Evolutionary conservation across 352 stramenopile genomes (phyloP).

Genomic region (Pythium oligandrum): DNA sequence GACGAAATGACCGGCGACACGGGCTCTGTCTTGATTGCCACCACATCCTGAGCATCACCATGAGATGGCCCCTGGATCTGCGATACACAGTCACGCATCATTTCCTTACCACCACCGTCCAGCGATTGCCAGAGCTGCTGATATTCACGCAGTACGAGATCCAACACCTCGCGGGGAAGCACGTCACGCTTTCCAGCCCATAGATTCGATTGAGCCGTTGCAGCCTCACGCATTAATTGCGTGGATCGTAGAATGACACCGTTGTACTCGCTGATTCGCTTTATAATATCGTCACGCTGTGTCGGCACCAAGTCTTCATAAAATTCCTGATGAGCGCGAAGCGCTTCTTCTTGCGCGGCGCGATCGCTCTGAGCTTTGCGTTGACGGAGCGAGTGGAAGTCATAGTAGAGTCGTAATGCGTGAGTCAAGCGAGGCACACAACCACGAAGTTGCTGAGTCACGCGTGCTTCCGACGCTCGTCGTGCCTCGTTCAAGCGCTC

Average conservation of each 20-base stretch:
- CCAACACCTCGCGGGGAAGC: conserved; percentile 28
- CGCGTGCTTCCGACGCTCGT: conserved; percentile 17
- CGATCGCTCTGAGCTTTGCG: conserved; percentile 36
- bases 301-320: conserved; percentile 64
- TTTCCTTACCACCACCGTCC: conserved; percentile 45
- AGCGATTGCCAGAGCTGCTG: conserved; percentile 37
- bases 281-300: conserved; percentile 56
- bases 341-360: conserved; percentile 34
- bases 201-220: conserved; percentile 37
- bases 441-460: conserved; percentile 27
- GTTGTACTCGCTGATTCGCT: conserved; percentile 59
- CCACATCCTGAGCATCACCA: too few species aligned
- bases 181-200: conserved; percentile 40
- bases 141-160: conserved; percentile 36
- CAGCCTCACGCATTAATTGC: conserved; percentile 54
- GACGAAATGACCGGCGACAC: too few species aligned
- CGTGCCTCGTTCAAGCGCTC: conserved; percentile 24
- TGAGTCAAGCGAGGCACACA: conserved; percentile 45
- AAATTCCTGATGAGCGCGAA: conserved; percentile 47
- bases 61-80: conserved; percentile 1
- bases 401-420: conserved; percentile 39
- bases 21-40: too few species aligned
- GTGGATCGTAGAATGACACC: conserved; percentile 43
- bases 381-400: conserved; percentile 61
- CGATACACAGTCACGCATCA: conserved; percentile 21